Evolutionary conservation across 2,329 filamentous ascomycete species (phyloP).

Genomic region (Cordyceps cicadae): DNA sequence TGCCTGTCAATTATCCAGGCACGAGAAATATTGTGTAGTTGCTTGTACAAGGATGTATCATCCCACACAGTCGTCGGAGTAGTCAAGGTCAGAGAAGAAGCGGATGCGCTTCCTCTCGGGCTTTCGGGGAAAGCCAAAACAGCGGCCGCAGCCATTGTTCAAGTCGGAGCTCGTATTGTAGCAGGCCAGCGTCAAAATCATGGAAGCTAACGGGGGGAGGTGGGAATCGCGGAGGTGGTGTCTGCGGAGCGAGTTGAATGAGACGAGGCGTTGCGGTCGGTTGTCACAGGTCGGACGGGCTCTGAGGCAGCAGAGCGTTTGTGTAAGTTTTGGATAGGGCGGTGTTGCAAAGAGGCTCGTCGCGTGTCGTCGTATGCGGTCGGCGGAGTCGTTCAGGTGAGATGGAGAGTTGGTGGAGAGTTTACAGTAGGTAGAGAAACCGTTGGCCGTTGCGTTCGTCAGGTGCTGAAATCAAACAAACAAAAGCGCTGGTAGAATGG

Average conservation of each 20-base stretch:
- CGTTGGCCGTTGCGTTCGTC: conserved; percentile 10
- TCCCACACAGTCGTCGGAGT: conserved; percentile 30
- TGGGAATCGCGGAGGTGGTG: not conserved
- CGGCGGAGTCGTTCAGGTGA: not conserved
- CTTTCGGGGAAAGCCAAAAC: conserved; percentile 36
- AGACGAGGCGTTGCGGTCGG: not conserved
- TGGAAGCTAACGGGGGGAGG: conserved; percentile 35
- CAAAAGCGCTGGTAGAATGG: not conserved
- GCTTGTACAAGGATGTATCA: conserved; percentile 27
- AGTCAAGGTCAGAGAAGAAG: conserved; percentile 26
- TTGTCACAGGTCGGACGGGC: not conserved
- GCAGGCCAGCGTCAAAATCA: conserved; percentile 39
- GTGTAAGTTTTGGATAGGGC: not conserved
- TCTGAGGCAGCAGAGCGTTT: not conserved
- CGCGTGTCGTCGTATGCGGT: not conserved
- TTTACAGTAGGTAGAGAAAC: not conserved
- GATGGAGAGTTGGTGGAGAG: not conserved
- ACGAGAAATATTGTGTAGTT: conserved; percentile 31
- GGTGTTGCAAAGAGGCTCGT: not conserved
- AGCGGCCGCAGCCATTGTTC: conserved; percentile 47
- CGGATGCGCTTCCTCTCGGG: conserved; percentile 34
- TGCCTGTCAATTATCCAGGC: conserved; percentile 26
- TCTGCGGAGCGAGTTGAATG: not conserved
- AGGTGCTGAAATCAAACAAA: conserved; percentile 6
- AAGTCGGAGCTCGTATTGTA: conserved; percentile 36